These are phyloP conservation scores for Diaporthe batatas DNA, from an alignment of 2,329 filamentous ascomycete genomes.

Conservation along the genomic window DNA sequence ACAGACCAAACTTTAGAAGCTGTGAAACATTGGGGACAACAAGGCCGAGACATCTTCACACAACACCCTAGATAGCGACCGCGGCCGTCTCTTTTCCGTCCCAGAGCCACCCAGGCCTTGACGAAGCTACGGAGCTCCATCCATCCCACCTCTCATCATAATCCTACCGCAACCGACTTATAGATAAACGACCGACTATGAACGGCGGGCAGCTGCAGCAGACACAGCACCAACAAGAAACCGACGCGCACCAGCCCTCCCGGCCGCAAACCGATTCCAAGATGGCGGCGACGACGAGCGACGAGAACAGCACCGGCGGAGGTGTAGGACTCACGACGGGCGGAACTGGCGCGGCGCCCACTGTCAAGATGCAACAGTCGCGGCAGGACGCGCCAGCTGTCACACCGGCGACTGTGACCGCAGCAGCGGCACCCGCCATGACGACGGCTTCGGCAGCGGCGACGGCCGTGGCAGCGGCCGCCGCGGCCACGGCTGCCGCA, in stretches of 20 bases:
- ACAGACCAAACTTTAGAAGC: background rate
- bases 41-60: conserved; percentile 17
- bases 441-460: conserved; percentile 28
- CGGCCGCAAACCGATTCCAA: background rate
- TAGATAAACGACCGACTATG: conserved; percentile 34
- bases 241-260: conserved; percentile 14
- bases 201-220: conserved; percentile 39
- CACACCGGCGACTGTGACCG: conserved; percentile 33
- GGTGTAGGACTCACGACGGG: conserved; percentile 19
- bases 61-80: conserved; percentile 3
- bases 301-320: conserved; percentile 24
- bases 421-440: conserved; percentile 24
- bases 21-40: conserved; percentile 18
- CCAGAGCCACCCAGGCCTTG: background rate
- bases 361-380: conserved; percentile 38
- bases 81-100: background rate
- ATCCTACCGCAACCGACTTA: conserved; percentile 11
- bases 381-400: conserved; percentile 29
- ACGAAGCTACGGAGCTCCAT: conserved; percentile 6
- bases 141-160: background rate
- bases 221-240: conserved; percentile 22
- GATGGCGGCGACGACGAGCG: background rate
- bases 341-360: background rate
- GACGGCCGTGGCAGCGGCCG: conserved; percentile 8
- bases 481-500: conserved; percentile 13